Evolutionary conservation across 352 stramenopile species (phyloP).

Genomic region (Phytopythium aichiense): DNA sequence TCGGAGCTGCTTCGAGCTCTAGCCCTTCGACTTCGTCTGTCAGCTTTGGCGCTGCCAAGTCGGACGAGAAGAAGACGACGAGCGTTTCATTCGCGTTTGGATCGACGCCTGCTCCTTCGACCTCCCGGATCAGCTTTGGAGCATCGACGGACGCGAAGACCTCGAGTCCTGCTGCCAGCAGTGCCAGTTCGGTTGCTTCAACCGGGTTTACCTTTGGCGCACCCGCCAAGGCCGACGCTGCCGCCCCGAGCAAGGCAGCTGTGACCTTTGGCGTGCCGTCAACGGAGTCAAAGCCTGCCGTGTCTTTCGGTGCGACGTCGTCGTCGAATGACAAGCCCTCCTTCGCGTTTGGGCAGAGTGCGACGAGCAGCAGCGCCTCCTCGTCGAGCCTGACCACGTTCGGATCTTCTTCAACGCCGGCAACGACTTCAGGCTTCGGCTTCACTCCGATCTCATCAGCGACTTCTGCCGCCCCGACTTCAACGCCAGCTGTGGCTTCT

Average conservation of each 20-base stretch:
- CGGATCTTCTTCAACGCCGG: conserved; percentile 13
- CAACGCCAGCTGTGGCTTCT: conserved; percentile 8
- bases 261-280: conserved; percentile 18
- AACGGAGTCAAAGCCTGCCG: conserved; percentile 17
- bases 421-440: conserved; percentile 18
- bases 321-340: conserved; percentile 5
- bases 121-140: conserved; percentile 1
- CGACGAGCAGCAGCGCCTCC: neutral
- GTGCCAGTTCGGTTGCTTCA: neutral
- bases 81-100: conserved; percentile 11
- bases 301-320: conserved; percentile 36
- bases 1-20: conserved; percentile 8
- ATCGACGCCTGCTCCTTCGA: neutral
- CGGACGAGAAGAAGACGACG: conserved; percentile 20
- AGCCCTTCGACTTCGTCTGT: conserved; percentile 6
- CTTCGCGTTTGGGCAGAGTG: conserved; percentile 7
- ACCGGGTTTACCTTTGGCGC: conserved; percentile 13
- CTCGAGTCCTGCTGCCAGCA: neutral
- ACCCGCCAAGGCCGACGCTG: conserved; percentile 5
- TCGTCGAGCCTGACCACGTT: conserved; percentile 3
- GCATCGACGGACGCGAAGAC: neutral
- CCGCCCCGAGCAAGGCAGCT: conserved; percentile 4
- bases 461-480: conserved; percentile 8
- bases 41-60: conserved; percentile 18
- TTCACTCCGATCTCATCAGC: conserved; percentile 12